Base-by-base conservation (phyloP, 768 basidiomycete genomes). In the Tylopilus rubrobrunneus region DNA sequence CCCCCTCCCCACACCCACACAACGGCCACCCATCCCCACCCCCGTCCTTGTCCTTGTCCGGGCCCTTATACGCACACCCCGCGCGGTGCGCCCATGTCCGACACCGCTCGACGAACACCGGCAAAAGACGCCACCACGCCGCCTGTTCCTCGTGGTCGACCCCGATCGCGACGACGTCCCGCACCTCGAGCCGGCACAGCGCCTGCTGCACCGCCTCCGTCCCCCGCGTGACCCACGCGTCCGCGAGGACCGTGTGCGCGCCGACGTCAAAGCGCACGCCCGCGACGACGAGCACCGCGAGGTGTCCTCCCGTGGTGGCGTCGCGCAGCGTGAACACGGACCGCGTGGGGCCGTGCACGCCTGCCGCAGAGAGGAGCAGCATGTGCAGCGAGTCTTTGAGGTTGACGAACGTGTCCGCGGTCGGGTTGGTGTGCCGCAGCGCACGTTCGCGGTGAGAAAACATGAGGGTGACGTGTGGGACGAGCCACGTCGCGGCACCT, bases 1-100 rank as follows among this genome's bases (percentile, higher is more conserved):
- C 72, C 4, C 81, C 82, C 36, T 65, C 63, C 2, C 83, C 83
- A 45, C 84, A 85, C 3, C 69, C 71, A 56, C 84, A 86, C 21
- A 83, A 63, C 0, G 81, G 80, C 9, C 61, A 61, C 33, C 25
- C 25, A 25, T 25, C 25, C 25, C 25, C 25, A 25, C 5, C 25
- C 25, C 25, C 25, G 25, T 25, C 25, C 25, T 25, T 25, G 25
- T 25, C 25, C 25, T 66, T 63, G 2, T 69, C 68, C 15, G 73
- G 66, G 25, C 5, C 25, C 17, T 57, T n/a, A 60, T 83, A 84
- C 62, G 80, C 78, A 69, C 84, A 85, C 17, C 64, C 64, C 3
- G 61, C 34, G 15, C 53, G 59, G 61, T 85, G 83, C 9, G 64
- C 59, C 82, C 82, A 84, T 0, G 67, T 72, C 25, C 80, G 75